A percentile compares a stretch with the other conserved stretches of the same genome.
These are phyloP conservation scores for Podaxis sp. DNA, from an alignment of 768 basidiomycete species.

Conservation along the genomic window DNA sequence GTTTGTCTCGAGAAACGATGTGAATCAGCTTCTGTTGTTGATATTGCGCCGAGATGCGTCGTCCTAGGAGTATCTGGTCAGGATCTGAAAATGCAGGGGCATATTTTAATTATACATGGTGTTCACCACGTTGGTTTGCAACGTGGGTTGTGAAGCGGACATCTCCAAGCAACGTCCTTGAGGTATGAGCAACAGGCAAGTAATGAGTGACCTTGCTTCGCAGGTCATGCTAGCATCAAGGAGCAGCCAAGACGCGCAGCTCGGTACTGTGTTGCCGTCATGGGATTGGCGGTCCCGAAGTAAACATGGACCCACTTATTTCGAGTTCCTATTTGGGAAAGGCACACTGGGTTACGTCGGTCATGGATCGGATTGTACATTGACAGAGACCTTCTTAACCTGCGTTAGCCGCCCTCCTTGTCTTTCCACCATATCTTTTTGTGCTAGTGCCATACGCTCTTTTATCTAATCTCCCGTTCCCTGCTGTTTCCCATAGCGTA, in stretches of 20 bases:
- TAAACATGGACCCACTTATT: conserved; percentile 6
- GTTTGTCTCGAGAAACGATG: not conserved
- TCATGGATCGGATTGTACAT: not conserved
- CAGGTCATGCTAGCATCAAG: not conserved
- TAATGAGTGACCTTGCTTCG: not conserved
- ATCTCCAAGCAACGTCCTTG: not conserved
- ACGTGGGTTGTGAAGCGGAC: not conserved
- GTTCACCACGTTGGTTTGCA: not conserved
- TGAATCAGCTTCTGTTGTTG: not conserved
- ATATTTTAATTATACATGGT: not conserved
- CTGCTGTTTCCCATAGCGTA: not conserved
- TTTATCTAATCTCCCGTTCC: not conserved
- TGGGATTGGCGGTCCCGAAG: not conserved
- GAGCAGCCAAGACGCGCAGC: not conserved
- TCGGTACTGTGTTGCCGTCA: not conserved
- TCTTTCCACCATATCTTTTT: not conserved
- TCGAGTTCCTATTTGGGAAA: not conserved
- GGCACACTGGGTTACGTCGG: not conserved
- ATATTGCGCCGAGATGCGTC: not conserved
- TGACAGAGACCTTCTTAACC: not conserved
- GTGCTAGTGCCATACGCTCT: not conserved
- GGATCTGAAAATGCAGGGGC: not conserved
- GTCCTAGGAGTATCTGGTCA: not conserved
- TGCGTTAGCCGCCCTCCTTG: not conserved
- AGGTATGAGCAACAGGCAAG: not conserved